Evolutionary conservation across 148 eudicot species (phyloP).

Genomic region (Fagopyrum esculentum): DNA sequence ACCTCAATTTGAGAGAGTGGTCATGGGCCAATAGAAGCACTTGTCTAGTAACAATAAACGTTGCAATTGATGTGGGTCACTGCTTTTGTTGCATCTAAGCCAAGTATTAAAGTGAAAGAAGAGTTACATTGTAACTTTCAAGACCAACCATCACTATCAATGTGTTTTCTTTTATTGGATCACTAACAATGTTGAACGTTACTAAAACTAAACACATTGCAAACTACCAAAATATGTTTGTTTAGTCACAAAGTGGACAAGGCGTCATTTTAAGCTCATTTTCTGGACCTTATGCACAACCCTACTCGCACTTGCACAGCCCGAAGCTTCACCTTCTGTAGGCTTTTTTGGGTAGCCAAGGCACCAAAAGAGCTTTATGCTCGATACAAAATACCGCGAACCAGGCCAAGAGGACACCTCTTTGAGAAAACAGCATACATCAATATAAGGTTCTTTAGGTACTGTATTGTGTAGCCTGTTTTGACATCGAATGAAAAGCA

Average conservation of each 20-base stretch:
- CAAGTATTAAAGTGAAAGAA: slow-evolving; percentile 1
- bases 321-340: background rate
- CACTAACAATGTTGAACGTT: background rate
- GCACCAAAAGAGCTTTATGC: background rate
- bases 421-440: background rate
- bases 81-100: slow-evolving; percentile 3
- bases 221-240: slow-evolving; percentile 6
- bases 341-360: background rate
- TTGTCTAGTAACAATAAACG: background rate
- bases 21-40: background rate
- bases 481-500: background rate
- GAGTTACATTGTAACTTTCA: slow-evolving; percentile 4
- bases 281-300: too few species aligned
- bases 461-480: background rate
- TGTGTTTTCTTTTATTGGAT: too few species aligned
- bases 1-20: too few species aligned
- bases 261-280: too few species aligned
- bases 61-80: slow-evolving; percentile 1
- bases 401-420: background rate
- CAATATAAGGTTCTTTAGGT: background rate
- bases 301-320: too few species aligned
- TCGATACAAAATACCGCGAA: background rate
- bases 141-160: slow-evolving; percentile 8
- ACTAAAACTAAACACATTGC: background rate
- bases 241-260: too few species aligned